Evolutionary conservation across 768 basidiomycete species (phyloP), one percentile per base, ranked within the genome.

Genomic region (Peribolospora kevripleyi): DNA sequence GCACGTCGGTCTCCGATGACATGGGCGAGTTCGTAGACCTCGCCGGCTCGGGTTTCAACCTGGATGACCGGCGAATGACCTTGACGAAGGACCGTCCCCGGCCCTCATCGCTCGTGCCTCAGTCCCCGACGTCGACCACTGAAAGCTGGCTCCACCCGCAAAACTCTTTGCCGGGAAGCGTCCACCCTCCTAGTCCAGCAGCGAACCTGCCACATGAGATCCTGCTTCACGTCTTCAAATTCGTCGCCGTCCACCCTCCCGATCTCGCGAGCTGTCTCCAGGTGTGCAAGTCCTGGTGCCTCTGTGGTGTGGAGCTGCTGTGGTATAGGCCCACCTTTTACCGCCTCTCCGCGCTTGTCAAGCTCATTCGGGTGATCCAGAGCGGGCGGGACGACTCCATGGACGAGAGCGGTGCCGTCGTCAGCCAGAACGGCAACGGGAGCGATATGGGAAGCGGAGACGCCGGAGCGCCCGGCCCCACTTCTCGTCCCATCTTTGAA

Each of bases 261-360:
- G 84, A 91, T 67, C 74, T 95, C 50, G 76, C 81, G 59, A 71
- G 73, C 59, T 74, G 77, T 46, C 73, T 90, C 57, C 77, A 81
- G 55, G 88, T 95, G 38, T 87, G 80, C 14, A 79, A 84, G 55
- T 74, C 78, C 38, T 98, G 91, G 88, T 95, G 87, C 73, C 82
- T 90, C 65, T 93, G 87, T 68, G 79, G 86, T 40, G 87, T 90
- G 47, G 85, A 95, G 67, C 75, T 95, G 25, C 73, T 97, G 36
- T 98, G 90, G 90, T 81, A 87, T 67, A 82, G 84, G 63, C 90
- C 90, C 14, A 72, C 73, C 53, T 78, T 97, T 64, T 71, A 77
- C 37, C 76, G 76, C 56, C 72, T 77, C 55, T 69, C 74, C 54
- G 80, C 81, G 43, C 75, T 93, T 54, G 73, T 79, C 64, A 79